Evolutionary conservation across 257 asterid species (phyloP), one percentile per base, ranked within the genome.

Genomic region (Fraxinus quadrangulata): DNA sequence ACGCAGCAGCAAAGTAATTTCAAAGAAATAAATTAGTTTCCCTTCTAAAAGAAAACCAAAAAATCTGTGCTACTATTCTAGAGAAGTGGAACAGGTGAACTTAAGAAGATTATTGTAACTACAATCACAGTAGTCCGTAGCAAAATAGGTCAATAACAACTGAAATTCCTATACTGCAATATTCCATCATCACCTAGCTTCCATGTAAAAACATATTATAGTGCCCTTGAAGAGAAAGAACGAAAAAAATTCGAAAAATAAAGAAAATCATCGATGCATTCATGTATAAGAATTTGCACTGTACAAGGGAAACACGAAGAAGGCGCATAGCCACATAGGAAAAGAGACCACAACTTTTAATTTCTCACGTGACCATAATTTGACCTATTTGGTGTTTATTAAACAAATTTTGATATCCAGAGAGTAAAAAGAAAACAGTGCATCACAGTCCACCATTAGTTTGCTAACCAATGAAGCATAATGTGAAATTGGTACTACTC

Each of bases 401-500:
- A 56, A 56, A 17, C 66, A n/a, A n/a, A 21, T 59, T 59, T 59
- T 59, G 14, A 59, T 6, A 59, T 23, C 14, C 5, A 59, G 31
- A 8, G 26, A 59, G 67, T 59, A 23, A 59, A 9, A n/a, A 37
- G 67, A 40, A 54, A 66, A 70, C 40, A 83, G 2, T 37, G 63
- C 39, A 19, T 34, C 63, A 17, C 71, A 36, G 45, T 54, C 67
- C 67, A 42, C 1, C n/a, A 59, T 67, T 37, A 69, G 74, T 54
- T 24, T 68, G 31, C 67, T 66, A 73, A 30, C 61, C 21, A 65
- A 45, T 16, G 9, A 68, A 28, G 70, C 26, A 49, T 23, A 54
- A 31, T 49, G 7, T 19, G 33, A 17, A 77, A 76, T 54, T 17
- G 21, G 37, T 34, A 82, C 31, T 71, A 45, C 63, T 65, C 61